These are phyloP conservation scores for Apiospora sp. DNA, from an alignment of 2,329 filamentous ascomycete genomes.

Conservation along the genomic window DNA sequence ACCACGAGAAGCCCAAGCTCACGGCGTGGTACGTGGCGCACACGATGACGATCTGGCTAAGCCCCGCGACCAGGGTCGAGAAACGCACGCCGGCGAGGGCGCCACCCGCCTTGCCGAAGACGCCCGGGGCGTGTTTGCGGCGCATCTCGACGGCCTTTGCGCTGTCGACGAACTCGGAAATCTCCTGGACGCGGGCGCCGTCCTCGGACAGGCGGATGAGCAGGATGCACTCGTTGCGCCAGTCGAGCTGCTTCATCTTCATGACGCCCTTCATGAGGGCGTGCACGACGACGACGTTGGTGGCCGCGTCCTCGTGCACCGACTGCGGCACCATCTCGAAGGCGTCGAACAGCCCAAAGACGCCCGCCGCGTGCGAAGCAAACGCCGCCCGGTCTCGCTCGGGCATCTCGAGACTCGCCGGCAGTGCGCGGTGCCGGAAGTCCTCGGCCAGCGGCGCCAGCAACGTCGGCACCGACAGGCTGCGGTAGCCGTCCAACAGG, in stretches of 20 bases:
- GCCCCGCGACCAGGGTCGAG: neutral
- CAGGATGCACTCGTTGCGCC: conserved; percentile 45
- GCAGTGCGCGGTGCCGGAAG: conserved; percentile 51
- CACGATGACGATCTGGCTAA: conserved; percentile 18
- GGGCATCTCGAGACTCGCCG: conserved; percentile 48
- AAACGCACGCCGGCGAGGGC: neutral
- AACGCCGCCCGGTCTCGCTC: conserved; percentile 46
- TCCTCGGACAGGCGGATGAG: conserved; percentile 42
- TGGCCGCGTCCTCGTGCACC: conserved; percentile 43
- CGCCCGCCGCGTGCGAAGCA: conserved; percentile 46
- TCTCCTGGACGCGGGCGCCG: conserved; percentile 35
- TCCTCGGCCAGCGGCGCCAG: conserved; percentile 43
- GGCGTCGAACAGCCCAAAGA: conserved; percentile 50
- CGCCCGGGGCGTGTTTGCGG: conserved; percentile 39
- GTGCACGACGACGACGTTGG: conserved; percentile 47
- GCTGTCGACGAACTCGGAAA: conserved; percentile 53
- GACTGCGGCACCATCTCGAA: conserved; percentile 49
- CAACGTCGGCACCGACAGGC: conserved; percentile 48
- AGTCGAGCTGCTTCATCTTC: conserved; percentile 35
- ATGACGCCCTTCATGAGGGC: conserved; percentile 45
- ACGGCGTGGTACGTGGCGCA: conserved; percentile 18
- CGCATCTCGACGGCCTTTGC: conserved; percentile 47
- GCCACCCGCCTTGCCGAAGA: conserved; percentile 33
- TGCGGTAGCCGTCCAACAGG: conserved; percentile 49
- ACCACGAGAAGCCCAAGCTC: neutral